Percentiles rank a stretch among this genome's conserved stretches.
Conservation (phyloP, 2,329 filamentous ascomycete species). For the Xylaria sp. region DNA sequence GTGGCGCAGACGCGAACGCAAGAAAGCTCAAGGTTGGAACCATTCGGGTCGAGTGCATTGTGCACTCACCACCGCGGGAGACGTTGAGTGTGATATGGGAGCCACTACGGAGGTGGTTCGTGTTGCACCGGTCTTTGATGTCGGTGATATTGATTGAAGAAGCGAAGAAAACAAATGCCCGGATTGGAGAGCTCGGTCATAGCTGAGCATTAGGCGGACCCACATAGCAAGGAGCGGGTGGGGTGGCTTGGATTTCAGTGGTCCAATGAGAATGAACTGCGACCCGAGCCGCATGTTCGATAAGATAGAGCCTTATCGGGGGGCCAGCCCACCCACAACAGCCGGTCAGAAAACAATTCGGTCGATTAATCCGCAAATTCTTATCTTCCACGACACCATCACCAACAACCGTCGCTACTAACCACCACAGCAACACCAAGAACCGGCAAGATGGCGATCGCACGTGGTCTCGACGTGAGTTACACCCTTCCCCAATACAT, state of each 20-base stretch:
- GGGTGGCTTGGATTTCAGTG: neutral
- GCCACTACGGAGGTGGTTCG: conserved; percentile 6
- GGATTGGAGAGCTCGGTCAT: conserved; percentile 18
- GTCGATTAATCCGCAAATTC: conserved; percentile 35
- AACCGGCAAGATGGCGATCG: conserved; percentile 39
- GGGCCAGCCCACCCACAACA: conserved; percentile 17
- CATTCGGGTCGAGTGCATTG: neutral
- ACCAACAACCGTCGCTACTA: conserved; percentile 31
- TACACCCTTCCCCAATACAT: neutral
- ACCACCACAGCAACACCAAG: conserved; percentile 37
- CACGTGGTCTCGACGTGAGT: conserved; percentile 41
- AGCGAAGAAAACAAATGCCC: conserved; percentile 27
- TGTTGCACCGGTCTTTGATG: conserved; percentile 22
- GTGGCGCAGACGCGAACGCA: conserved; percentile 7
- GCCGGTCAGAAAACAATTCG: conserved; percentile 28
- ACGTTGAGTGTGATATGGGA: conserved; percentile 1
- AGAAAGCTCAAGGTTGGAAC: neutral
- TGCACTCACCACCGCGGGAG: conserved; percentile 6
- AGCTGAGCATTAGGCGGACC: neutral
- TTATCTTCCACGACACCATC: conserved; percentile 24
- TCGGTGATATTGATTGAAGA: conserved; percentile 21
- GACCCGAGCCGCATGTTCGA: conserved; percentile 28
- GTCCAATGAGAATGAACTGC: conserved; percentile 15
- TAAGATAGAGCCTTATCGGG: conserved; percentile 32
- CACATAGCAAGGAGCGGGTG: neutral